These are phyloP conservation scores for Aspergillus campestris DNA, from an alignment of 495 filamentous ascomycete genomes.

Conservation along the genomic window DNA sequence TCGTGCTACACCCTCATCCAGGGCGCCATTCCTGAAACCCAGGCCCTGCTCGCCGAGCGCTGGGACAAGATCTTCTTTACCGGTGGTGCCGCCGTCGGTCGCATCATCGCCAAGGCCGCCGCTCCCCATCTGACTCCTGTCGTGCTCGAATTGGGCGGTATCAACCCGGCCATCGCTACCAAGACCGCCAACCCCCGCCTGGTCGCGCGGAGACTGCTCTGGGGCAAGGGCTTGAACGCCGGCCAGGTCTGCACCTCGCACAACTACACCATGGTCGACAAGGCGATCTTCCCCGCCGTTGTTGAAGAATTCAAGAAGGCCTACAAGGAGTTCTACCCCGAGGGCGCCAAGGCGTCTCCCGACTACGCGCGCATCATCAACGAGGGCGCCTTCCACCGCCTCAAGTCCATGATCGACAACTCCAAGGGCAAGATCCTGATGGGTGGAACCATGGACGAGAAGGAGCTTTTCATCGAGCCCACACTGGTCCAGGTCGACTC, in stretches of 20 bases:
- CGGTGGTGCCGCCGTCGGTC: constrained; percentile 66
- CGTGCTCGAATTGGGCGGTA: constrained; percentile 79
- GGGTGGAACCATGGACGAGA: constrained; percentile 73
- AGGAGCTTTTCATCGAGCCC: constrained; percentile 73
- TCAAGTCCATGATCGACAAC: constrained; percentile 80
- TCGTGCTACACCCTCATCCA: constrained; percentile 72
- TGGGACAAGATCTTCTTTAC: constrained; percentile 99
- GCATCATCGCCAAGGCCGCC: constrained; percentile 84
- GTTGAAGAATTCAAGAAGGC: constrained; percentile 64
- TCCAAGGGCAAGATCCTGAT: constrained; percentile 76
- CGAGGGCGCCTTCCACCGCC: constrained; percentile 63
- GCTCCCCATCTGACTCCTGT: constrained; percentile 88
- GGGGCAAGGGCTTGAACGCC: constrained; percentile 77
- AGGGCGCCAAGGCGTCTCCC: constrained; percentile 62
- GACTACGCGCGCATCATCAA: constrained; percentile 80
- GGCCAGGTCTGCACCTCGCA: constrained; percentile 86
- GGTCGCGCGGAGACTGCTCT: constrained; percentile 77
- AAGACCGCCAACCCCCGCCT: constrained; percentile 70
- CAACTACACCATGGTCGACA: constrained; percentile 82
- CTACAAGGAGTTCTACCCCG: constrained; percentile 73
- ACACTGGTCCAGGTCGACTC: constrained; percentile 73
- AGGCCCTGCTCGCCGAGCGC: constrained; percentile 71
- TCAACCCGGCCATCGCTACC: constrained; percentile 84
- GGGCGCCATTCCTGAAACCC: constrained; percentile 71
- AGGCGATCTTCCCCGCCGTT: constrained; percentile 59